These are phyloP conservation scores for Ganoderma boninense DNA, from an alignment of 1,284 basidiomycete species.

Conservation along the genomic window DNA sequence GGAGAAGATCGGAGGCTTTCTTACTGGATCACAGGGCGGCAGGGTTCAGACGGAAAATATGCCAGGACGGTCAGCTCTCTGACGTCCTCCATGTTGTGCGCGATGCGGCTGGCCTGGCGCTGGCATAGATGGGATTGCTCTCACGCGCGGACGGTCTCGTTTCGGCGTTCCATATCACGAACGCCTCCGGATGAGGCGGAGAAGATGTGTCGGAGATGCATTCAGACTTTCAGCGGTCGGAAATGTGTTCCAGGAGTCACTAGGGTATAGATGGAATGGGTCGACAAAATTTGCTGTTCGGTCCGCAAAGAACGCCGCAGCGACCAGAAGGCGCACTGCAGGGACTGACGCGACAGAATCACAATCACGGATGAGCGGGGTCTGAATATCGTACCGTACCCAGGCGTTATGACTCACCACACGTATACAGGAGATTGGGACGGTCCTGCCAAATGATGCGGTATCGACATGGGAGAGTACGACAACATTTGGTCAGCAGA, in stretches of 20 bases:
- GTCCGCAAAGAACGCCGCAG: not conserved
- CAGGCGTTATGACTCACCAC: not conserved
- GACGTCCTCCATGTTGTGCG: not conserved
- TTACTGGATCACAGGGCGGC: slow-evolving; percentile 19
- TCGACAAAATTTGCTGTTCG: not conserved
- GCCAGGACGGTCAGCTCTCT: not conserved
- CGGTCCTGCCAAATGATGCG: not conserved
- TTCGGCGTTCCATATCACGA: not conserved
- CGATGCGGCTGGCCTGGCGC: not conserved
- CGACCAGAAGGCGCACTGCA: not conserved
- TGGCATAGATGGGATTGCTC: not conserved
- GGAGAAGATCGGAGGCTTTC: slow-evolving; percentile 20
- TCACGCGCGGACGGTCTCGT: not conserved
- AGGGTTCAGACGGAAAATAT: slow-evolving; percentile 2
- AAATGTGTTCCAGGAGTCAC: not conserved
- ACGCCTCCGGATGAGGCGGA: not conserved
- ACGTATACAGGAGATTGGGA: not conserved
- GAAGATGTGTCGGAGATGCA: not conserved
- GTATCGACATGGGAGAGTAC: not conserved
- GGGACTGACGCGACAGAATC: not conserved
- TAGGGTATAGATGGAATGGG: not conserved
- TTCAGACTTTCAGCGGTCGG: not conserved
- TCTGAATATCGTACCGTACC: not conserved
- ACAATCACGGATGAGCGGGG: not conserved
- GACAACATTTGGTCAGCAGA: not conserved